Conservation (phyloP, 371 early-diverging fungal species). For the Haplosporangium sp. region DNA sequence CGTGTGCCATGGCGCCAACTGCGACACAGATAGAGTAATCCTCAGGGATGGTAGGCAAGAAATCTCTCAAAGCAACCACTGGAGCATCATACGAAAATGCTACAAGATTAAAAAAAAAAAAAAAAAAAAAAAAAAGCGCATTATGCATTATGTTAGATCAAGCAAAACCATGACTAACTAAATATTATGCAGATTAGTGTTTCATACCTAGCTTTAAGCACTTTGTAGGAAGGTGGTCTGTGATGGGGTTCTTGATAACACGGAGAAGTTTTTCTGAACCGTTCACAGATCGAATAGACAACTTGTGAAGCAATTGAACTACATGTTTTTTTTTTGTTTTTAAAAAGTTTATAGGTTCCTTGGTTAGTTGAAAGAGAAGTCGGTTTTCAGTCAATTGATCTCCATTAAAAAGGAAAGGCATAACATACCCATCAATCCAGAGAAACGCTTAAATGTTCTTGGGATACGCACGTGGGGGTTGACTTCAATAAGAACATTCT, state of each 20-base stretch:
- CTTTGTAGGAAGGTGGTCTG: slow-evolving; percentile 94
- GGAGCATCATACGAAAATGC: slow-evolving; percentile 95
- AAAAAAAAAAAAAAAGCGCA: too few relatives aligned
- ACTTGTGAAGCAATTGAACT: slow-evolving; percentile 98
- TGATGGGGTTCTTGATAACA: slow-evolving; percentile 96
- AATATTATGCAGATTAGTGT: not conserved
- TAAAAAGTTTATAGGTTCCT: not conserved
- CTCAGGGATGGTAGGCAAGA: slow-evolving; percentile 81
- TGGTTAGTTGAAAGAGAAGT: not conserved
- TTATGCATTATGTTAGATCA: too few relatives aligned
- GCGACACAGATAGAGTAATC: slow-evolving; percentile 90
- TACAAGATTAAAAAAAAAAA: slow-evolving; percentile 45
- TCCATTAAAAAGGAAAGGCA: not conserved
- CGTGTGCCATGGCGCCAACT: slow-evolving; percentile 98
- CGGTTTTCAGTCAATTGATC: not conserved
- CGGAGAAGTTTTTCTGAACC: slow-evolving; percentile 94
- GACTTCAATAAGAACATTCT: slow-evolving; percentile 96
- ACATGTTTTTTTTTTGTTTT: not conserved
- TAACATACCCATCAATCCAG: slow-evolving; percentile 89
- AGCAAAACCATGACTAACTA: not conserved
- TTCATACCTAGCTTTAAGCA: slow-evolving; percentile 83
- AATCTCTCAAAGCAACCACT: slow-evolving; percentile 85
- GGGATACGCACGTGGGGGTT: slow-evolving; percentile 98
- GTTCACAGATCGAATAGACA: slow-evolving; percentile 92
- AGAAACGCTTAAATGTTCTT: slow-evolving; percentile 97